Evolutionary conservation across 208 protist genomes (phyloP), one percentile per base, ranked within the genome.

Genomic region (Angomonas deanei): DNA sequence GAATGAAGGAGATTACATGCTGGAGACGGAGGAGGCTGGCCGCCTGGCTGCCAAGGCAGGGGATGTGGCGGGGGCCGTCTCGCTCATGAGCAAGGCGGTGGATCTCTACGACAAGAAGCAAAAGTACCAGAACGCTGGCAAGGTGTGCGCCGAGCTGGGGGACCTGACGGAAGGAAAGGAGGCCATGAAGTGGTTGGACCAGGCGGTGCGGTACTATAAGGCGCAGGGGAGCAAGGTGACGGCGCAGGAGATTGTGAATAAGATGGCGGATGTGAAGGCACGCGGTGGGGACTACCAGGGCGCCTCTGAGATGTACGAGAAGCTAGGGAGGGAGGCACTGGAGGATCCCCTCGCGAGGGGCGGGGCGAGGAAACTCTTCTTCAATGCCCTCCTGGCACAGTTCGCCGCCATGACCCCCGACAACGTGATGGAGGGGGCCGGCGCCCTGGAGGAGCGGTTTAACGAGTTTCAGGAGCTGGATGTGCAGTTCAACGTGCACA

Each of bases 401-500:
- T 70, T 96, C 23, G 86, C 89, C 19, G 66, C 39, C n/a, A 82
- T 93, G 71, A 91, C 68, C 21, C 62, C 68, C 31, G 66, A 68
- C 33, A 76, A 64, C 6, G 50, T 92, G 59, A 72, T 80, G 67
- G 86, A 91, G 63, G 82, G 82, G 23, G 74, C 85, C 0, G 80
- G 70, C 11, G 74, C 61, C 33, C 68, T 96, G 53, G 58, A 88
- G 59, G 84, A 92, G 74, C 84, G 75, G 54, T 96, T 96, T 61
- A 70, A 82, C 15, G 78, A 86, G 52, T 93, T 88, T 50, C 86
- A 96, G 61, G 78, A 86, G 42, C 68, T 96, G 26, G 89, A 96
- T 64, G 85, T 82, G 30, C 89, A 93, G 77, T 93, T 96, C 71
- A 92, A 85, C 66, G 63, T 72, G 26, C 46, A 85, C 62, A 93